Evolutionary conservation across 352 stramenopile species (phyloP).

Genomic region (Peronospora destructor): DNA sequence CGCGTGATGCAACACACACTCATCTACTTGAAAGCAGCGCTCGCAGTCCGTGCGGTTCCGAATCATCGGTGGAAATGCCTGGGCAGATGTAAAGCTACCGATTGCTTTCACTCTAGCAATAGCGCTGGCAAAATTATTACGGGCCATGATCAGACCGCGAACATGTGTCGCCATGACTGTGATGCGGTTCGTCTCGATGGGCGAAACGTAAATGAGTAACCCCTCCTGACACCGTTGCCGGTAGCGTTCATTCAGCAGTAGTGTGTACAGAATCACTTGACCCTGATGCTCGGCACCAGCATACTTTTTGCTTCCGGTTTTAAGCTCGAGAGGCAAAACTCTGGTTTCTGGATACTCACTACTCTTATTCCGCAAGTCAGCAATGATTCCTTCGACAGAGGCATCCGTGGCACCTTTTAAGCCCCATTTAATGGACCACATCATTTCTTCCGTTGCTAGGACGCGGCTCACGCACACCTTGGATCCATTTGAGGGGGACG

Average conservation of each 20-base stretch:
- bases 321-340: conserved; percentile 79
- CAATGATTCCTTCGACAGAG: conserved; percentile 49
- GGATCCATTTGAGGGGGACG: conserved; percentile 14
- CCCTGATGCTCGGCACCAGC: conserved; percentile 51
- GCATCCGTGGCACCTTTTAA: conserved; percentile 75
- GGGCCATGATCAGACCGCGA: conserved; percentile 54
- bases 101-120: conserved; percentile 55
- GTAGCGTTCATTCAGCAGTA: conserved; percentile 80
- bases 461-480: conserved; percentile 40
- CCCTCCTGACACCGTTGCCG: conserved; percentile 47
- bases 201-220: conserved; percentile 64
- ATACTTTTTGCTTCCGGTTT: conserved; percentile 78
- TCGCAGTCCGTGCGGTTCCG: conserved; percentile 56
- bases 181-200: conserved; percentile 66
- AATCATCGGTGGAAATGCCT: conserved; percentile 72
- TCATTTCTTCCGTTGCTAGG: conserved; percentile 76
- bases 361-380: neutral
- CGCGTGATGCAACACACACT: conserved; percentile 83
- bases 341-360: conserved; percentile 6
- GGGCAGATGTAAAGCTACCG: conserved; percentile 34
- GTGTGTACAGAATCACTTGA: conserved; percentile 87
- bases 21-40: conserved; percentile 74
- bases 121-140: conserved; percentile 62
- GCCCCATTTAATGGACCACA: conserved; percentile 82
- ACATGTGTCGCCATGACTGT: conserved; percentile 47